Evolutionary conservation across 768 basidiomycete genomes (phyloP).

Genomic region (Boletus speciosus): DNA sequence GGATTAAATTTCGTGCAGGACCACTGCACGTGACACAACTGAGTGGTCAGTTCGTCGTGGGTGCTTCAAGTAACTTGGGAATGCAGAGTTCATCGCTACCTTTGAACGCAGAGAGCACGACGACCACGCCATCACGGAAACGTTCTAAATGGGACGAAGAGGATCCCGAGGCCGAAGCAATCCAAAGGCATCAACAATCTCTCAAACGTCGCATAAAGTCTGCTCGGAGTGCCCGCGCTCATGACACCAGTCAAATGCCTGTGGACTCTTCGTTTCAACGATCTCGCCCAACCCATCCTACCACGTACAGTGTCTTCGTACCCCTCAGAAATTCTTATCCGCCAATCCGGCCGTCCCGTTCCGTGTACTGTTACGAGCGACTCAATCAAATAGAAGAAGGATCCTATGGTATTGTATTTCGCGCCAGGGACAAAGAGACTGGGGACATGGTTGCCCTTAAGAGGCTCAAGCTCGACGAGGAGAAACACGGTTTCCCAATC

Average conservation of each 20-base stretch:
- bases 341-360: slow-evolving; percentile 78
- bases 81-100: slow-evolving; percentile 23
- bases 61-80: neutral
- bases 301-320: slow-evolving; percentile 62
- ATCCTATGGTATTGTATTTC: slow-evolving; percentile 94
- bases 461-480: slow-evolving; percentile 97
- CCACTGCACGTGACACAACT: slow-evolving; percentile 10
- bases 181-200: slow-evolving; percentile 34
- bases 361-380: slow-evolving; percentile 90
- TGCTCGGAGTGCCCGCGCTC: slow-evolving; percentile 17
- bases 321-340: slow-evolving; percentile 79
- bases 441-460: slow-evolving; percentile 96
- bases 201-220: slow-evolving; percentile 56
- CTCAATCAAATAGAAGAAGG: slow-evolving; percentile 99
- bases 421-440: slow-evolving; percentile 92
- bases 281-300: slow-evolving; percentile 10
- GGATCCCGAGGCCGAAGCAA: slow-evolving; percentile 44
- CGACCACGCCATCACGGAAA: slow-evolving; percentile 62
- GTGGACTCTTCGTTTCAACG: slow-evolving; percentile 19
- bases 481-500: slow-evolving; percentile 98
- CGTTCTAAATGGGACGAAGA: slow-evolving; percentile 70
- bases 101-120: slow-evolving; percentile 23
- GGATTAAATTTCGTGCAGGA: neutral
- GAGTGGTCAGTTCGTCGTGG: too few species aligned
- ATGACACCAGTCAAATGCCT: slow-evolving; percentile 16